Conservation (phyloP, 768 basidiomycete genomes). For the Rhodotorula graminis region DNA sequence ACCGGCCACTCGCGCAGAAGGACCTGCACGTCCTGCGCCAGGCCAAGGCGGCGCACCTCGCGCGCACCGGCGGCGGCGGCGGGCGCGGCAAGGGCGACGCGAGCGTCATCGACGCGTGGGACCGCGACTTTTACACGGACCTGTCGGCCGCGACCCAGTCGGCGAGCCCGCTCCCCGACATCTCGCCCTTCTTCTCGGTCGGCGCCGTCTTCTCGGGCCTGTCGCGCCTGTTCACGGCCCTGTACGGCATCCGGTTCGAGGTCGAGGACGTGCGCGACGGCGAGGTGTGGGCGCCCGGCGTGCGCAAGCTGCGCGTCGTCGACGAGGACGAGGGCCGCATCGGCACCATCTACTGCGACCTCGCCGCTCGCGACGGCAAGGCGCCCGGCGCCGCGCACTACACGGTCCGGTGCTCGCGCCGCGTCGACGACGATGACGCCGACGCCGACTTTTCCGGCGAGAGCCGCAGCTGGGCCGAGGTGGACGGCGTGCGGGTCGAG, state of each 20-base stretch:
- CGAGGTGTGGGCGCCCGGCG: conserved; percentile 80
- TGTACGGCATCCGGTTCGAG: conserved; percentile 77
- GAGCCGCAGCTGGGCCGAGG: conserved; percentile 41
- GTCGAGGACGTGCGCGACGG: conserved; percentile 64
- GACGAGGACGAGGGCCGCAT: conserved; percentile 81
- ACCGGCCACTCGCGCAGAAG: conserved; percentile 66
- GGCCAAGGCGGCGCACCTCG: conserved; percentile 69
- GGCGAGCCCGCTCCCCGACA: conserved; percentile 52
- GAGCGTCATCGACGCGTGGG: conserved; percentile 81
- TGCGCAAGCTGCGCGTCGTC: conserved; percentile 86
- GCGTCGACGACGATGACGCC: conserved; percentile 86
- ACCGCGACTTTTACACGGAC: conserved; percentile 81
- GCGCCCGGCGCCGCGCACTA: conserved; percentile 91
- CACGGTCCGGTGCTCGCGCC: conserved; percentile 87
- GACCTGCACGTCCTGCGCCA: conserved; percentile 61
- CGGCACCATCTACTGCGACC: conserved; percentile 91
- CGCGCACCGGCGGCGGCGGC: conserved; percentile 25
- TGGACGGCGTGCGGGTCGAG: conserved; percentile 33
- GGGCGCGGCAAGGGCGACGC: conserved; percentile 45
- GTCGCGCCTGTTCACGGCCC: conserved; percentile 75
- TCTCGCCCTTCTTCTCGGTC: conserved; percentile 56
- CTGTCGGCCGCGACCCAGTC: conserved; percentile 32
- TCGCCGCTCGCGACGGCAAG: conserved; percentile 79
- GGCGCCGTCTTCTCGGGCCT: conserved; percentile 89
- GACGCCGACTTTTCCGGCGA: conserved; percentile 55